Evolutionary conservation across 176 grass and related monocot genomes (phyloP).

Genomic region (Ensete glaucum): DNA sequence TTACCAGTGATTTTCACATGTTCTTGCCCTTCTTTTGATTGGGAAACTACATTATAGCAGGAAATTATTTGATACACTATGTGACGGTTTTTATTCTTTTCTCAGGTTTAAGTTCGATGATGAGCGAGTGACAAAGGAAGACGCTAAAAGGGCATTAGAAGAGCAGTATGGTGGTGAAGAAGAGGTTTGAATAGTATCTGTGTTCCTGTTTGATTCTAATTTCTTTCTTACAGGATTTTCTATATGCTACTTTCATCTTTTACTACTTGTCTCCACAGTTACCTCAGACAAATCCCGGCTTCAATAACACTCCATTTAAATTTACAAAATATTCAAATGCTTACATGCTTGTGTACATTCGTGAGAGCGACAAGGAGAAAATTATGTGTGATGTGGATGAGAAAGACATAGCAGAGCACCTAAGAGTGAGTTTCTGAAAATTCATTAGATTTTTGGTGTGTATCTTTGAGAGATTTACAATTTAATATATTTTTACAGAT

Average conservation of each 20-base stretch:
- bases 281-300: slow-evolving; percentile 53
- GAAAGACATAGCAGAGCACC: slow-evolving; percentile 51
- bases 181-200: slow-evolving; percentile 31
- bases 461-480: background rate
- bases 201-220: background rate
- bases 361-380: slow-evolving; percentile 66
- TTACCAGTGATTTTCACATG: background rate
- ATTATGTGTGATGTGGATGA: slow-evolving; percentile 64
- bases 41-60: background rate
- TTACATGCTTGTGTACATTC: slow-evolving; percentile 78
- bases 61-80: background rate
- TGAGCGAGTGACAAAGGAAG: slow-evolving; percentile 72
- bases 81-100: background rate
- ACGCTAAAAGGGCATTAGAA: slow-evolving; percentile 39
- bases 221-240: slow-evolving; percentile 2
- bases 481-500: slow-evolving; percentile 25
- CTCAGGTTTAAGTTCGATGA: slow-evolving; percentile 70
- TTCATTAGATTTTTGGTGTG: background rate
- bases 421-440: slow-evolving; percentile 38
- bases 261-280: slow-evolving; percentile 27
- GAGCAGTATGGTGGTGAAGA: slow-evolving; percentile 81
- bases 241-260: slow-evolving; percentile 7
- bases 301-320: slow-evolving; percentile 48
- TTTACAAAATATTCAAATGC: slow-evolving; percentile 81
- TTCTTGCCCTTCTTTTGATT: background rate